Conservation (phyloP, 345 rosid genomes). For the Aurinia saxatilis region DNA sequence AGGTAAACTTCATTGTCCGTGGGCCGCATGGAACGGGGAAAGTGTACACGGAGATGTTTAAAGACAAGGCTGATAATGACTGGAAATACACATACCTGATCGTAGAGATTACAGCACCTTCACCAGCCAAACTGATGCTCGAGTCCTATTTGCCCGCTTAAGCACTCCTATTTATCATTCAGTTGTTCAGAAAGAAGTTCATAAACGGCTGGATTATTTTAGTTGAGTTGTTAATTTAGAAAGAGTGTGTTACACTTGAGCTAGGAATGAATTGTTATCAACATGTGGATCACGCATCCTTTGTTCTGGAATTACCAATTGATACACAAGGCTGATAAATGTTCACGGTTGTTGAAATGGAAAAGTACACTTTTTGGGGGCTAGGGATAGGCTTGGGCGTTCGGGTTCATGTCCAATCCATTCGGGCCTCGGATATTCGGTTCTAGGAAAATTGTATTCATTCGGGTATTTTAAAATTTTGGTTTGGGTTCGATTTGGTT, state of each 20-base stretch:
- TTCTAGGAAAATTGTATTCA: too few relatives aligned
- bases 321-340: not conserved
- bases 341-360: not conserved
- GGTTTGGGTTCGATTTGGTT: too few relatives aligned
- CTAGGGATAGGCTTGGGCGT: too few relatives aligned
- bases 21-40: conserved; percentile 97
- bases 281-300: not conserved
- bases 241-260: not conserved
- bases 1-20: conserved; percentile 78
- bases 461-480: too few relatives aligned
- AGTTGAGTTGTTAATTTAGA: not conserved
- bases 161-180: not conserved
- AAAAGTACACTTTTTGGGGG: not conserved
- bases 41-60: conserved; percentile 86
- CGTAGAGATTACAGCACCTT: conserved; percentile 70
- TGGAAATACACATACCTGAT: conserved; percentile 86
- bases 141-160: conserved; percentile 85
- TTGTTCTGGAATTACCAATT: not conserved
- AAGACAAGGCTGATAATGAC: conserved; percentile 68
- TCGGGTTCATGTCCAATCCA: too few relatives aligned
- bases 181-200: not conserved
- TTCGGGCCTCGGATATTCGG: too few relatives aligned
- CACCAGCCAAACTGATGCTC: conserved; percentile 58
- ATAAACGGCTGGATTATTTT: not conserved
- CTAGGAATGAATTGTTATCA: not conserved